phyloP scores from a whole-genome alignment of 345 rosid genomes.

The Camelina laxa region DNA sequence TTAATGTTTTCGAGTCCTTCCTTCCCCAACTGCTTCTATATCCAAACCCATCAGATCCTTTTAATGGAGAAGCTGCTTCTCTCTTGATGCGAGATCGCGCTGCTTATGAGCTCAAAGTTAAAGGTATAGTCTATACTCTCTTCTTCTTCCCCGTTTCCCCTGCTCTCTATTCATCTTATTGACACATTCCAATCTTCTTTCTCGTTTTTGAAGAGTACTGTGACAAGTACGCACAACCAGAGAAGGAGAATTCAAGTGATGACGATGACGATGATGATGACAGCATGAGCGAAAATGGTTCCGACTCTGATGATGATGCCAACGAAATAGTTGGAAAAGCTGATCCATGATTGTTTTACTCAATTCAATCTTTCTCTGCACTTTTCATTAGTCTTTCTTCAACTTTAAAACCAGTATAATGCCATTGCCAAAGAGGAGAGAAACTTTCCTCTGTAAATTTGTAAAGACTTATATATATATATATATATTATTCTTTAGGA shows the following conservation, averaged over 20 bases:
- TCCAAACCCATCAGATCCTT: conserved; percentile 80
- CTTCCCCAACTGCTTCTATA: conserved; percentile 80
- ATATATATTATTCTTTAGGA: conserved; percentile 22
- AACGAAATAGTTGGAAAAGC: conserved; percentile 60
- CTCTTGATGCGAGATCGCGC: conserved; percentile 62
- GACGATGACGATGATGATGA: conserved; percentile 54
- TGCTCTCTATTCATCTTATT: conserved; percentile 9
- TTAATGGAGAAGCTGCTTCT: conserved; percentile 83
- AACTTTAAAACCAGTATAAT: conserved; percentile 20
- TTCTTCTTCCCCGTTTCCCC: neutral
- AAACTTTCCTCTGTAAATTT: conserved; percentile 42
- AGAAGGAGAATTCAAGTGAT: conserved; percentile 54
- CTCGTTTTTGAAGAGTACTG: conserved; percentile 51
- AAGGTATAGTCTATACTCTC: conserved; percentile 45
- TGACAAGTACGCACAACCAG: conserved; percentile 67
- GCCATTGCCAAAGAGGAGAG: conserved; percentile 29
- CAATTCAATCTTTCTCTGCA: conserved; percentile 31
- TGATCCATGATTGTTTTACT: conserved; percentile 46
- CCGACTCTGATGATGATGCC: conserved; percentile 53
- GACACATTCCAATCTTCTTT: conserved; percentile 15
- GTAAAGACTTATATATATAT: conserved; percentile 7
- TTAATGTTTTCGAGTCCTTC: conserved; percentile 76
- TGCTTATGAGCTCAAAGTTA: conserved; percentile 66
- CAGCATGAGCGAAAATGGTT: conserved; percentile 54
- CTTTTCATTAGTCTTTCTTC: conserved; percentile 20